Conservation (phyloP, 495 filamentous ascomycete genomes). For the Massariosphaeria phaeospora region DNA sequence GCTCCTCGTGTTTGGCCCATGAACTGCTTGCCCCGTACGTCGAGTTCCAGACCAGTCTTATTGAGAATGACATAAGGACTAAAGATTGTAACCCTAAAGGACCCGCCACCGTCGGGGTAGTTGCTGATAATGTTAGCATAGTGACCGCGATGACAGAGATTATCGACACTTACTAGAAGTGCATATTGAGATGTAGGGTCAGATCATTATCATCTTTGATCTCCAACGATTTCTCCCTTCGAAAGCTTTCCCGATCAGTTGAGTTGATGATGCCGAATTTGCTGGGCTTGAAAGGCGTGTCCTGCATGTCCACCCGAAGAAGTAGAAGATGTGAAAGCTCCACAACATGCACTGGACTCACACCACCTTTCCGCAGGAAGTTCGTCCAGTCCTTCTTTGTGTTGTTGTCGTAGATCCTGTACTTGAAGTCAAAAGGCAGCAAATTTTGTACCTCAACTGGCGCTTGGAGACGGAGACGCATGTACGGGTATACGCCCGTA, state of each 20-base stretch:
- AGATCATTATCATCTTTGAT: constrained; percentile 80
- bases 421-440: constrained; percentile 96
- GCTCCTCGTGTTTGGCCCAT: constrained; percentile 74
- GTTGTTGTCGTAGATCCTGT: constrained; percentile 95
- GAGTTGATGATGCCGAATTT: constrained; percentile 97
- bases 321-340: constrained; percentile 89
- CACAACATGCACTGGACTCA: constrained; percentile 94
- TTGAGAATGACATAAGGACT: constrained; percentile 92
- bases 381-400: constrained; percentile 98
- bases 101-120: constrained; percentile 86
- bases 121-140: constrained; percentile 44
- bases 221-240: constrained; percentile 69
- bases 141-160: not conserved
- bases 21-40: constrained; percentile 83
- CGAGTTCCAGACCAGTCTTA: constrained; percentile 85
- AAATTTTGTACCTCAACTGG: constrained; percentile 93
- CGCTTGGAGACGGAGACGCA: constrained; percentile 83
- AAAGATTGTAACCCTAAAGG: constrained; percentile 91
- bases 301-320: constrained; percentile 91
- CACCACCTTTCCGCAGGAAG: constrained; percentile 89
- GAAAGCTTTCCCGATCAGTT: constrained; percentile 79
- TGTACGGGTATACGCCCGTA: constrained; percentile 84
- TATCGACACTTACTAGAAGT: constrained; percentile 62
- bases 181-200: constrained; percentile 72
- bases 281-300: constrained; percentile 88